Evolutionary conservation across 257 asterid genomes (phyloP), one percentile per base, ranked within the genome.

Genomic region (Haberlea rhodopensis): DNA sequence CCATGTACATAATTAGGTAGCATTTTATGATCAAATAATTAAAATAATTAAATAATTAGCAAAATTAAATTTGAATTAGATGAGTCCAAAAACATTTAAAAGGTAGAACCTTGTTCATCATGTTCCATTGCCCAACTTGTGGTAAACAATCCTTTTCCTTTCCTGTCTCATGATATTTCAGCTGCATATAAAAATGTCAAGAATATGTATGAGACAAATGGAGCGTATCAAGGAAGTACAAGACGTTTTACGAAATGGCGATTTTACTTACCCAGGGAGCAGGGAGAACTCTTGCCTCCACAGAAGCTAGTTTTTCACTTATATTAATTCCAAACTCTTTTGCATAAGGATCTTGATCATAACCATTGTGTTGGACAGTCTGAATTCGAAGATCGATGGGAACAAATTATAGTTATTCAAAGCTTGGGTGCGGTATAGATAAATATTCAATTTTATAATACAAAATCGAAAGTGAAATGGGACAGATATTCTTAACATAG

Each of bases 91-190:
- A 55, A 28, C 22, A 57, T 21, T 10, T 23, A 57, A 1, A 65
- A 52, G 51, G 34, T 15, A 24, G 68, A 28, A 94, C 99, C 99
- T 94, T 94, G 69, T 94, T 94, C 94, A 88, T 84, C 99, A 90
- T 94, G 63, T 94, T 94, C 99, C 99, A 94, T 68, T 94, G 99
- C 71, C 99, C 99, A 21, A 94, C 96, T 70, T 94, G 99, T 16
- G 97, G 99, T 67, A 94, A 65, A 67, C 99, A 94, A 60, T 94
- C 97, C 73, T 86, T 94, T 73, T 94, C 99, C 75, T 88, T 94
- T 25, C 99, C 99, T 0, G 82, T 82, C 67, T 94, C 96, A 5
- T 90, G 96, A 72, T 88, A 94, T 81, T 94, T 94, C 73, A 94
- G 79, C 99, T 94, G 84, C 70, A 68, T 13, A 57, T 18, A 62